These are phyloP conservation scores for Cryptococcus floricola DNA, from an alignment of 1,284 basidiomycete species.

Conservation along the genomic window DNA sequence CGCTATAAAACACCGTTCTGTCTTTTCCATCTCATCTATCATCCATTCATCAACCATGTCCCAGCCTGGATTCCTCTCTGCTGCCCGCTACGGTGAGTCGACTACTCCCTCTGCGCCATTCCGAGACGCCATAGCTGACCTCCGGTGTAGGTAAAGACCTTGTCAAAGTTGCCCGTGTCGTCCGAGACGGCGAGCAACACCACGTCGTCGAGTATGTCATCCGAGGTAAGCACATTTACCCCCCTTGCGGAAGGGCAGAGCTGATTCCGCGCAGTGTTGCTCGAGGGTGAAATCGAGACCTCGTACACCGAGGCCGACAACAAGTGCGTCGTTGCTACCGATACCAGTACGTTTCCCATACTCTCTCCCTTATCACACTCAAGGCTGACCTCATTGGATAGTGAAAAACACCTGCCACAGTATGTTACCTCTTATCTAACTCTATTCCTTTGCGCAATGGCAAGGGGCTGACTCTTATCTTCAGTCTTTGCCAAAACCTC, in stretches of 20 bases:
- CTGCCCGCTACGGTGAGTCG: constrained; percentile 38
- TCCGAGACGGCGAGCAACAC: constrained; percentile 58
- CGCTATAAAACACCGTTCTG: background rate
- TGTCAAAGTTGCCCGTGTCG: constrained; percentile 75
- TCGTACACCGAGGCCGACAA: constrained; percentile 83
- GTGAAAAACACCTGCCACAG: constrained; percentile 93
- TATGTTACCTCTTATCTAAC: constrained; percentile 46
- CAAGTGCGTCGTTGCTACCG: constrained; percentile 76
- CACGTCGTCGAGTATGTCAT: constrained; percentile 45
- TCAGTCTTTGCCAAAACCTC: constrained; percentile 81
- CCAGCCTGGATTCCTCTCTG: constrained; percentile 36
- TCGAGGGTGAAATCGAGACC: constrained; percentile 73
- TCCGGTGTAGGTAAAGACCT: constrained; percentile 67
- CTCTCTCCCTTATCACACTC: background rate
- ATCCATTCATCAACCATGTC: constrained; percentile 22
- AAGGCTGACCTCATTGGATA: constrained; percentile 31
- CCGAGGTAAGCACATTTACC: constrained; percentile 54
- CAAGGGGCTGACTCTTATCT: background rate
- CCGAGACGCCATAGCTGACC: constrained; percentile 1
- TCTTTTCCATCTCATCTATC: too few species aligned
- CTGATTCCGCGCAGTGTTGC: constrained; percentile 51
- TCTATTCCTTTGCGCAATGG: constrained; percentile 14
- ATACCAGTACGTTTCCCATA: constrained; percentile 61
- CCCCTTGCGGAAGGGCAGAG: background rate
- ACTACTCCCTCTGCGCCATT: too few species aligned